Base-by-base conservation (phyloP, 148 eudicot species). In the Chenopodium formosanum region DNA sequence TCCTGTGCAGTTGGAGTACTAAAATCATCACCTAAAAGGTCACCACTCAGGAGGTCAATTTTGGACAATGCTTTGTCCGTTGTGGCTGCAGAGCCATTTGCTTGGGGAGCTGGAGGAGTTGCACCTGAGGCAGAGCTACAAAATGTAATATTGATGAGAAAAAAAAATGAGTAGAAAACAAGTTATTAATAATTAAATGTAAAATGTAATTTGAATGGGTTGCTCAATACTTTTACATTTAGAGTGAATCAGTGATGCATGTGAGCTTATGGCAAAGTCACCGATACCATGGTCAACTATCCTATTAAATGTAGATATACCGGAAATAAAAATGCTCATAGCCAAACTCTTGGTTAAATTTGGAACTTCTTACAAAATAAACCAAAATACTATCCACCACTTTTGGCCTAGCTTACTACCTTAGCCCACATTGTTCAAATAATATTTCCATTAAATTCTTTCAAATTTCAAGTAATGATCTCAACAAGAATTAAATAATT, bases 1-100 rank as follows among this genome's bases (percentile, higher is more conserved):
- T 91, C 88, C 31, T 83, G 93, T 80, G 88, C 80, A 50, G 86
- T 64, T 31, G 95, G 88, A 69, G 95, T 83, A 86, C 86, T 82
- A 74, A 89, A 90, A 78, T 90, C 92, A 70, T 90, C 94, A 68
- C 98, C 99, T 65, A 88, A 70, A 53, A 88, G 86, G 75, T 88
- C 90, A 65, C 90, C 90, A 64, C 98, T 96, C 85, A 96, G 81
- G 73, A 96, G 99, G 87, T 96, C 99, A 73, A 94, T 88, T 85
- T 84, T 89, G 40, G 90, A 83, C 68, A 67, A 75, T 32, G 82
- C 83, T 78, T 89, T 86, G 77, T 85, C 29, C 62, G 91, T 78
- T 82, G 93, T 87, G 58, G 87, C 71, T 83, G 89, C 76, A 74
- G 88, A 82, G 60, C 90, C 92, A 86, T 88, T 90, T 69, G 83